Conservation (phyloP, 441 rosid species). For the Populus tomentosa region DNA sequence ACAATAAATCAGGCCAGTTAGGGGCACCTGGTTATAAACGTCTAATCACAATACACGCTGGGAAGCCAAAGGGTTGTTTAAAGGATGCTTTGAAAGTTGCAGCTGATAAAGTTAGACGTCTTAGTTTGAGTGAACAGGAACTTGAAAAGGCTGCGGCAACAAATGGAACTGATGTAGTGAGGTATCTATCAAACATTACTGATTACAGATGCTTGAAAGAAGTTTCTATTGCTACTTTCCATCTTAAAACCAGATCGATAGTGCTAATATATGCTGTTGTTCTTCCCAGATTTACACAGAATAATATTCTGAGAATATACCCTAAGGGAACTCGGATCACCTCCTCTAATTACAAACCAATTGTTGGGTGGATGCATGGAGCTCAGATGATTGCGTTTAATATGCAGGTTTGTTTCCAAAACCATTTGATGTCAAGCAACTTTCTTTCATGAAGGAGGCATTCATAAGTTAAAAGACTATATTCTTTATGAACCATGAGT, state of each 20-base stretch:
- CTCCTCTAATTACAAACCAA: conserved; percentile 88
- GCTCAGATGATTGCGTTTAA: conserved; percentile 99
- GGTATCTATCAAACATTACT: conserved; percentile 34
- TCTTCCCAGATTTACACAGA: conserved; percentile 74
- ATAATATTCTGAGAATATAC: conserved; percentile 74
- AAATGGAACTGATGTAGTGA: conserved; percentile 59
- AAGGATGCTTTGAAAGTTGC: conserved; percentile 46
- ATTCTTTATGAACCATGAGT: not conserved
- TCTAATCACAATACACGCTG: conserved; percentile 80
- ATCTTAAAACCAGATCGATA: not conserved
- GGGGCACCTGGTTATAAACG: conserved; percentile 50
- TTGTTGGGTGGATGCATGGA: conserved; percentile 90
- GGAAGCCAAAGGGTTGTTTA: conserved; percentile 84
- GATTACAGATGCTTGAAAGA: not conserved
- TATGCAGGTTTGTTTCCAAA: conserved; percentile 65
- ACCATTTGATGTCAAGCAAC: not conserved
- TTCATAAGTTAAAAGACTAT: not conserved
- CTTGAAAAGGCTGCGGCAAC: conserved; percentile 62
- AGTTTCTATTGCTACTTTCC: not conserved
- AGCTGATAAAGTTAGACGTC: conserved; percentile 47
- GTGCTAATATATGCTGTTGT: not conserved
- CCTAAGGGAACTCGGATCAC: conserved; percentile 82
- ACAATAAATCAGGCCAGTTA: conserved; percentile 31
- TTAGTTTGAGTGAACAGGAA: conserved; percentile 43
- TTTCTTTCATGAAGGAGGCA: not conserved